Conservation (phyloP, 768 basidiomycete genomes). For the Mycena rebaudengoi region DNA sequence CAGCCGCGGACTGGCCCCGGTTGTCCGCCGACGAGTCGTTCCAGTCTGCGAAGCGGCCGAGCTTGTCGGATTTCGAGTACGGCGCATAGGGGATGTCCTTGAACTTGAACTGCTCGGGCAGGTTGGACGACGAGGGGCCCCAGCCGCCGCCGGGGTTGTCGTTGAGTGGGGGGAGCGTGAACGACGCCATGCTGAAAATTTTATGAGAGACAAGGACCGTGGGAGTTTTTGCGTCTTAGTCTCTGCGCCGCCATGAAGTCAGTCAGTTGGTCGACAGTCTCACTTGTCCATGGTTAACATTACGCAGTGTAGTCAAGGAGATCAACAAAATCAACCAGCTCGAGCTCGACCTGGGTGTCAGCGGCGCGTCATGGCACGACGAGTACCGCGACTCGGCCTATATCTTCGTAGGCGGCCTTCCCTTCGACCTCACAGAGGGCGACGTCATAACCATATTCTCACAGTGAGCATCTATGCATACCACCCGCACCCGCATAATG, state of each 20-base stretch:
- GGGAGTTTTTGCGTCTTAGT: background rate
- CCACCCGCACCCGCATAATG: background rate
- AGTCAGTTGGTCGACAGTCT: constrained; percentile 37
- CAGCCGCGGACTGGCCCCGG: constrained; percentile 61
- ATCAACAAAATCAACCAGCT: constrained; percentile 93
- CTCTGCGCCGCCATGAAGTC: constrained; percentile 71
- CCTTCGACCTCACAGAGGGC: constrained; percentile 92
- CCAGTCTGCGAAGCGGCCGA: constrained; percentile 98
- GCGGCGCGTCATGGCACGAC: constrained; percentile 91
- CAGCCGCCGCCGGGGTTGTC: constrained; percentile 95
- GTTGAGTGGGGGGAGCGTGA: constrained; percentile 86
- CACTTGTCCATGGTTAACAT: constrained; percentile 13
- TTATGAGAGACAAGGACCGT: constrained; percentile 1
- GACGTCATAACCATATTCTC: constrained; percentile 98
- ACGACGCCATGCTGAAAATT: constrained; percentile 70
- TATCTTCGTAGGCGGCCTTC: constrained; percentile 90
- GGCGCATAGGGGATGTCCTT: constrained; percentile 99
- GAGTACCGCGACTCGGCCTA: constrained; percentile 99
- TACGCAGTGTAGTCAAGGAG: constrained; percentile 85
- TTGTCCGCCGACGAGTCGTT: constrained; percentile 78
- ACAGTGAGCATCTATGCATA: constrained; percentile 67
- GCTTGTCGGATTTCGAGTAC: constrained; percentile 98
- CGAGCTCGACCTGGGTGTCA: constrained; percentile 81
- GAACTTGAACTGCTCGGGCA: constrained; percentile 95
- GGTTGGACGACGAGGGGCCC: constrained; percentile 83